Percentiles rank a stretch among this genome's conserved stretches.
phyloP scores from a whole-genome alignment of 129 eudicot species.

The Chrysanthemum lavandulifolium region DNA sequence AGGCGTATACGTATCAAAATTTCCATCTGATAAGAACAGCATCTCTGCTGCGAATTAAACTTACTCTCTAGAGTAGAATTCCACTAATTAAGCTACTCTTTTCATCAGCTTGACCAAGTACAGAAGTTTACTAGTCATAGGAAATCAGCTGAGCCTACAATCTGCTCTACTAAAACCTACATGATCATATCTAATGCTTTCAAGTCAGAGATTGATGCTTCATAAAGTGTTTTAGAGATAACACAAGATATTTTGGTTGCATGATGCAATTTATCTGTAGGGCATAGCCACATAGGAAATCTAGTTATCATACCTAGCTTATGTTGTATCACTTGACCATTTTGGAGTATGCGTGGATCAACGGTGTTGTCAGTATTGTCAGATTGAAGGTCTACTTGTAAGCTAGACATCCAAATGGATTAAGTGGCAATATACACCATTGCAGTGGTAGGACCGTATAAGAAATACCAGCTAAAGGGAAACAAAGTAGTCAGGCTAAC shows the following conservation, averaged over 20 bases:
- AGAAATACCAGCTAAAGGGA: not conserved
- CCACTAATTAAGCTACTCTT: not conserved
- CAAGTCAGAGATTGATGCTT: not conserved
- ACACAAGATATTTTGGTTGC: constrained; percentile 1
- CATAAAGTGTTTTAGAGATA: not conserved
- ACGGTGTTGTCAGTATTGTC: not conserved
- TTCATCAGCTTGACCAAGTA: not conserved
- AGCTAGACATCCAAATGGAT: constrained; percentile 19
- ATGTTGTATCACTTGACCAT: not conserved
- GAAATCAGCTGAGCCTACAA: no score
- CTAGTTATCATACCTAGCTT: constrained; percentile 10
- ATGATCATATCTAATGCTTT: not conserved
- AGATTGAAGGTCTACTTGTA: constrained; percentile 4
- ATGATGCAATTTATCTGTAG: constrained; percentile 7
- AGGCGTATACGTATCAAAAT: not conserved
- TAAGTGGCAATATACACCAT: constrained; percentile 20
- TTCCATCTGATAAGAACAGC: no score
- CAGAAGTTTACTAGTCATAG: not conserved
- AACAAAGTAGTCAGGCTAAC: not conserved
- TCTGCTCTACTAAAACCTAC: not conserved
- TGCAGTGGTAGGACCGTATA: constrained; percentile 6
- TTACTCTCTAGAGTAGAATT: not conserved
- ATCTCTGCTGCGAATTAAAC: no score
- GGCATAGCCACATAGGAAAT: not conserved
- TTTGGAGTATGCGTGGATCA: not conserved